These are phyloP conservation scores for Capsicum rhomboideum DNA, from an alignment of 257 asterid genomes.

Conservation along the genomic window DNA sequence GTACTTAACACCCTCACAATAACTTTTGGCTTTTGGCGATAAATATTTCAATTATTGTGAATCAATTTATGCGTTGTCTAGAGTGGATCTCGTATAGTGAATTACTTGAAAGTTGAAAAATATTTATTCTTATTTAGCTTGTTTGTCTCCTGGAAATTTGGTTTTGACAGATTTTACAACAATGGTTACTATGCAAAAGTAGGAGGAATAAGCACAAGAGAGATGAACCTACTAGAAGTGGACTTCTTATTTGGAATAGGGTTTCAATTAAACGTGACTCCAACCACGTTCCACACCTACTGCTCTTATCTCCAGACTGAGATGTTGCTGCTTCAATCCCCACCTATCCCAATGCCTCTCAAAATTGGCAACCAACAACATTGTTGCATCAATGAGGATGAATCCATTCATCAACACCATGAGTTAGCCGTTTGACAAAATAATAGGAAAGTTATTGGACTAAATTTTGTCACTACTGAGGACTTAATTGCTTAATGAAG, in stretches of 20 bases:
- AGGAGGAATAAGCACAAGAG: conserved; percentile 55
- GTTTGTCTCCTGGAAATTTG: neutral
- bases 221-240: conserved; percentile 64
- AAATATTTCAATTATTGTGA: neutral
- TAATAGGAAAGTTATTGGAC: neutral
- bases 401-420: conserved; percentile 39
- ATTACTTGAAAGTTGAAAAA: neutral
- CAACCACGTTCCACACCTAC: conserved; percentile 40
- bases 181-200: conserved; percentile 61
- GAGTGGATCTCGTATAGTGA: too few species aligned
- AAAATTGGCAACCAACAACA: conserved; percentile 9
- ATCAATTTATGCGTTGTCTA: neutral
- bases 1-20: neutral
- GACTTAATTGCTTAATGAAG: neutral
- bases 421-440: conserved; percentile 13
- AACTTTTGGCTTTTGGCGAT: neutral
- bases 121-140: neutral
- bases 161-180: conserved; percentile 45
- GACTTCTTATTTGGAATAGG: conserved; percentile 65
- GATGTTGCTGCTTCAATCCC: conserved; percentile 16
- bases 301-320: conserved; percentile 30
- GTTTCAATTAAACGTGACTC: conserved; percentile 47
- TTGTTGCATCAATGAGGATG: conserved; percentile 28
- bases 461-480: neutral
- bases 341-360: conserved; percentile 20